Evolutionary conservation across 2,329 filamentous ascomycete species (phyloP).

Genomic region (Pseudonectria buxi): DNA sequence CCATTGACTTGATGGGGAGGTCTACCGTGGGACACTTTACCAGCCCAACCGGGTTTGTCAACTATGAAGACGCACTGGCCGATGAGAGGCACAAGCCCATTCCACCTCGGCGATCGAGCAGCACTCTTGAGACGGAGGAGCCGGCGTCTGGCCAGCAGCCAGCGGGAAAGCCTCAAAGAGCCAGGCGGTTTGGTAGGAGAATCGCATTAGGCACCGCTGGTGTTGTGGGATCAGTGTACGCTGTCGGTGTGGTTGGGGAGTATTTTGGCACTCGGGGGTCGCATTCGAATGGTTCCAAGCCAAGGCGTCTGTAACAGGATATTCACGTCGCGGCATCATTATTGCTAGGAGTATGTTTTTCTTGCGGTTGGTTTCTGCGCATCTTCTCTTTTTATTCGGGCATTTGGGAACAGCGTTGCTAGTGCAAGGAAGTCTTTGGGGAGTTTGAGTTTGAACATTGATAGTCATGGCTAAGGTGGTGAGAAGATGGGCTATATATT

Average conservation of each 20-base stretch:
- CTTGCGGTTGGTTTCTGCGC: no score
- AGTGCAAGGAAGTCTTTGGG: no score
- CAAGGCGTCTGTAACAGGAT: slow-evolving; percentile 24
- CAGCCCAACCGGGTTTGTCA: slow-evolving; percentile 59
- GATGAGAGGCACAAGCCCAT: slow-evolving; percentile 23
- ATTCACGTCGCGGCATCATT: neutral
- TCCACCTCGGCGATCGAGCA: slow-evolving; percentile 32
- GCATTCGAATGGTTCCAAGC: slow-evolving; percentile 31
- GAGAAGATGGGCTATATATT: no score
- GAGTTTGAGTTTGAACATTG: no score
- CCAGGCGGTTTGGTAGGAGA: slow-evolving; percentile 38
- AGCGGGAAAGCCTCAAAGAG: slow-evolving; percentile 26
- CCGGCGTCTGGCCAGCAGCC: slow-evolving; percentile 39
- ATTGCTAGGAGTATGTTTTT: no score
- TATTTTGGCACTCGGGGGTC: slow-evolving; percentile 44
- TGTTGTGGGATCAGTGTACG: slow-evolving; percentile 51
- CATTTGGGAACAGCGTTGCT: neutral
- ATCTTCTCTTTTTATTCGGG: no score
- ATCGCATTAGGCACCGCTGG: slow-evolving; percentile 47
- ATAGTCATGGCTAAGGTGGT: no score
- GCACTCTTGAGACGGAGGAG: slow-evolving; percentile 40
- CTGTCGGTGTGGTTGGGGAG: slow-evolving; percentile 51
- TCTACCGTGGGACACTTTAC: slow-evolving; percentile 50
- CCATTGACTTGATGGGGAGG: slow-evolving; percentile 50
- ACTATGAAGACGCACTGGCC: slow-evolving; percentile 41